phyloP scores from a whole-genome alignment of 2,329 filamentous ascomycete species.

The Didymella arachidicola region DNA sequence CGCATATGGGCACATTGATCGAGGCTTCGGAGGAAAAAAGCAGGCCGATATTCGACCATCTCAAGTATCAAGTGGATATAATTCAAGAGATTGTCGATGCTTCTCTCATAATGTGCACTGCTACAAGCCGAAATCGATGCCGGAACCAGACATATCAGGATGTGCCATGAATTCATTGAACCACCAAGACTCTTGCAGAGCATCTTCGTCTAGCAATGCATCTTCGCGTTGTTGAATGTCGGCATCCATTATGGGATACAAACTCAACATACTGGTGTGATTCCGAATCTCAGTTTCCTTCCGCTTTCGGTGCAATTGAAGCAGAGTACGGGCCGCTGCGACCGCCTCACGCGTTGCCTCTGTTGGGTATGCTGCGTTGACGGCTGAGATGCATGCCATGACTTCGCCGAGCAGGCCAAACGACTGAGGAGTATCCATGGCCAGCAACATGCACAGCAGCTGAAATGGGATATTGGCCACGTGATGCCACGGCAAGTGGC shows the following conservation, averaged over 20 bases:
- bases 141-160: neutral
- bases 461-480: slow-evolving; percentile 12
- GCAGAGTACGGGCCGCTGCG: slow-evolving; percentile 1
- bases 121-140: neutral
- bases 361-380: slow-evolving; percentile 8
- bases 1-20: too few relatives aligned
- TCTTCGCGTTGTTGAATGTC: neutral
- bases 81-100: too few relatives aligned
- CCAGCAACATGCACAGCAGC: slow-evolving; percentile 7
- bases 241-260: slow-evolving; percentile 1
- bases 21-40: too few relatives aligned
- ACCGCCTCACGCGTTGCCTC: slow-evolving; percentile 8
- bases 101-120: too few relatives aligned
- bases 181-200: slow-evolving; percentile 14
- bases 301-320: slow-evolving; percentile 7
- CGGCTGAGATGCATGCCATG: slow-evolving; percentile 1
- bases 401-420: neutral
- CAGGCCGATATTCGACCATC: too few relatives aligned
- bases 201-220: neutral
- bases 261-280: slow-evolving; percentile 6
- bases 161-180: slow-evolving; percentile 14
- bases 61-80: too few relatives aligned
- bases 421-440: slow-evolving; percentile 1
- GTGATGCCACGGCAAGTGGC: slow-evolving; percentile 5
- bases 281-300: slow-evolving; percentile 4